Evolutionary conservation across 345 rosid genomes (phyloP), one percentile per base, ranked within the genome.

Genomic region (Eucalyptus cloeziana): DNA sequence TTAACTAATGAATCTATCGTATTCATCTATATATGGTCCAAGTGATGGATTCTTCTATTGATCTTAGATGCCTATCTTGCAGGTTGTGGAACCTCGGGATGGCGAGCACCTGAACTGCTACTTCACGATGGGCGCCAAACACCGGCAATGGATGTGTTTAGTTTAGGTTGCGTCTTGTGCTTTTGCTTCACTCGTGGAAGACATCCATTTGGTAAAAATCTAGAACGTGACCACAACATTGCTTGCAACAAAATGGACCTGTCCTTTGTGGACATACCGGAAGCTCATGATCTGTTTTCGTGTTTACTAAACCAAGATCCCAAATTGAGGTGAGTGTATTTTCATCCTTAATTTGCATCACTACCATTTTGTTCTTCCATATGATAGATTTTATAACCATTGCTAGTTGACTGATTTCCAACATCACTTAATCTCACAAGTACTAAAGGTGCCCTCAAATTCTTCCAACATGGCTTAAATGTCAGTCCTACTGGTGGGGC

Each of bases 71-170:
- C 11, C 27, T 89, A 88, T 58, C 52, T 86, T 92, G 89, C 91
- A 96, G 98, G 96, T 88, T 95, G 21, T 51, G 54, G 54, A 51
- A 51, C 19, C 54, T 51, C 19, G 1, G 54, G 54, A 51, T 51
- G 54, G 99, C 99, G 96, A 94, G 95, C 99, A 81, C 99, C 99
- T 64, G 99, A 97, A 90, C 98, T 95, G 88, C 98, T 97, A 86
- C 94, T 91, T 71, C 96, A 92, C 1, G 21, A 3, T 71, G 96
- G 98, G 81, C 96, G 97, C 81, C 99, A 97, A 94, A 97, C 99
- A 54, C 97, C 95, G 85, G 96, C 97, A 52, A 92, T 95, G 76
- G 99, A 97, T 93, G 89, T 96, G 90, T 97, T 95, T 91, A 95
- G 98, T 89, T 94, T 97, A 91, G 99, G 99, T 15, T 97, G 99